Base-by-base conservation (phyloP, 768 basidiomycete species). In the Russula dissimulans region DNA sequence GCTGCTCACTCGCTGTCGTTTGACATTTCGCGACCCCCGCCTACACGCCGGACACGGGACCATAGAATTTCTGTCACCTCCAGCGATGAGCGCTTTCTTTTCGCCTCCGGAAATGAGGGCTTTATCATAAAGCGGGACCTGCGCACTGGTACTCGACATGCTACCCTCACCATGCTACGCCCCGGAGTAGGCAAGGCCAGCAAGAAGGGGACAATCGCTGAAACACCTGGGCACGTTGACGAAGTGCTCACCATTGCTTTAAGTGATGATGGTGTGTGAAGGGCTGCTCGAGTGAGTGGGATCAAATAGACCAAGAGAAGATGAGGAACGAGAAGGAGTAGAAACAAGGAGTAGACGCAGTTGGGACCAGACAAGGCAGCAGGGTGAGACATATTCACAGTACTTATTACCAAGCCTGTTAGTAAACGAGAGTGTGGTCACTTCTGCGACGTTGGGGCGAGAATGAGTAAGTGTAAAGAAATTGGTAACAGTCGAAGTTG, bases 21-120 rank as follows among this genome's bases (percentile, higher is more conserved):
- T 64, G 77, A 87, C 69, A 79, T 87, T 56, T 68, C 77, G 3
- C 63, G 71, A 63, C 71, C 81, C 8, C 79, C 80, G 0, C 71
- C 72, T 44, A 67, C 79, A 10, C 73, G 94, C 53, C 83, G 80
- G 54, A 85, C 81, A 29, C 80, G 83, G 42, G 86, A 86, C 3
- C 91, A 95, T 71, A 79, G 87, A 44, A 79, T 90, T 57, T 81
- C 91, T 9, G 81, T 93, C 10, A 95, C 97, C 1, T 86, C 91
- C 1, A 81, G 86, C 52, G 83, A 88, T 32, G 84, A 79, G 14
- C 78, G 77, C 56, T 81, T 81, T 68, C 79, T 98, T n/a, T 97
- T 86, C 71, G 92, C 92, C 0, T 76, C 93, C 0, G 88, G 89
- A 10, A 99, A 99, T 70, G 92, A 95, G 67, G 97, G 95, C 1